Evolutionary conservation across 1,284 basidiomycete species (phyloP), one percentile per base, ranked within the genome.

Genomic region (Cutaneotrichosporon daszewskae): DNA sequence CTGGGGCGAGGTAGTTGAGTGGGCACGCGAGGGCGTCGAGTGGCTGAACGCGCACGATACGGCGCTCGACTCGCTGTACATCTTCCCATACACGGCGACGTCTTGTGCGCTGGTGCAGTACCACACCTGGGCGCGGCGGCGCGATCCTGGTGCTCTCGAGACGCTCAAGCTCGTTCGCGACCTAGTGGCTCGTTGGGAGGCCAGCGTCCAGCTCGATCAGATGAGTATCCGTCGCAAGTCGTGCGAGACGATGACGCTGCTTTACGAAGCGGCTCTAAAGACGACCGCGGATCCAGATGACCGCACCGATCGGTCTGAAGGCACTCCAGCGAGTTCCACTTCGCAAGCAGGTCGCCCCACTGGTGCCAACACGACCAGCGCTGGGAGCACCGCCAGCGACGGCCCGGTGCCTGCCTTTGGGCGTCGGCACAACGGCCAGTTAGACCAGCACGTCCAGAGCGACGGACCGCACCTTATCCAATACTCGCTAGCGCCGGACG

Each of bases 211-310:
- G 58, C 70, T 67, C 16, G 88, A 91, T 58, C 87, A 91, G 69
- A 90, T 90, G 86, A 87, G 84, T 27, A 81, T 84, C n/a, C 79
- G 86, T 67, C 79, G 86, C 59, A 90, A 89, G 80, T 73, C 69
- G 9, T 65, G 62, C 50, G 64, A 96, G 83, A 94, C 90, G 48
- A 92, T 95, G 59, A 79, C 84, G 19, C 76, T 97, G 17, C 76
- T 97, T 19, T 94, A 89, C 69, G 89, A 95, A 73, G 84, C 89
- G 24, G 88, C 88, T 20, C 83, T 87, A 69, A 80, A 85, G 28
- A 80, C 82, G 36, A 69, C 59, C 45, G 55, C 59, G 13, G 57
- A 63, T 7, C 42, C 46, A 17, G 54, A 57, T n/a, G 58, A 61
- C 29, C 34, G 49, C 3, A 57, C 58, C 10, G 59, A 61, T 38